Conservation (phyloP, 192 early-diverging fungal species). For the Lobosporangium transversale region DNA sequence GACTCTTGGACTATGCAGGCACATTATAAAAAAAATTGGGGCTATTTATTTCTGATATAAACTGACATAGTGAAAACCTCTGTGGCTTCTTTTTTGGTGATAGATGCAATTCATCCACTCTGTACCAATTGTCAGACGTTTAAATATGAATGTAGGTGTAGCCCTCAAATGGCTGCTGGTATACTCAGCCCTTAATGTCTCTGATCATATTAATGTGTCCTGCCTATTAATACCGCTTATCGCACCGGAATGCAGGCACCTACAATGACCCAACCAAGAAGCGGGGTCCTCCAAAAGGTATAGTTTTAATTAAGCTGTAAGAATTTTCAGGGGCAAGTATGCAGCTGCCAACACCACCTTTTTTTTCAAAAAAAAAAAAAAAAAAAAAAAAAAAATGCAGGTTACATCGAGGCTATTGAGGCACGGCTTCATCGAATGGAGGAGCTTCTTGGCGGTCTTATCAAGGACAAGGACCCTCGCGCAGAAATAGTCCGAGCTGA, state of each 20-base stretch:
- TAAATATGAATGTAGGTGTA: conserved; percentile 44
- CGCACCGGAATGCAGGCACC: too few species aligned
- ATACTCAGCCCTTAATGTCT: background rate
- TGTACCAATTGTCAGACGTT: conserved; percentile 52
- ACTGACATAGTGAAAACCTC: too few species aligned
- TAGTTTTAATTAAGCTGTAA: background rate
- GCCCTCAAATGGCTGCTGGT: background rate
- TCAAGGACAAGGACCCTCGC: conserved; percentile 60
- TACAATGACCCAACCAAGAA: conserved; percentile 62
- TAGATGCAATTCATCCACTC: conserved; percentile 50
- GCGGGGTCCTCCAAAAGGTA: conserved; percentile 63
- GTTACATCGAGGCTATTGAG: conserved; percentile 89
- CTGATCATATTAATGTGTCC: background rate
- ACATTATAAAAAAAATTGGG: too few species aligned
- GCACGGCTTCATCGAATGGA: conserved; percentile 77
- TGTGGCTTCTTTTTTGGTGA: too few species aligned
- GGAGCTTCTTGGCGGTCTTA: conserved; percentile 65
- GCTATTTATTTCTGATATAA: too few species aligned
- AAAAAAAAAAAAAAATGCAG: too few species aligned
- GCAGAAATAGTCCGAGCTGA: conserved; percentile 55
- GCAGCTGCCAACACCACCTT: too few species aligned
- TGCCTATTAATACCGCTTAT: background rate
- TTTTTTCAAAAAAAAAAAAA: too few species aligned
- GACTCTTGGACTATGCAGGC: too few species aligned
- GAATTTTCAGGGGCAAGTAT: too few species aligned